Evolutionary conservation across 306 rosid genomes (phyloP).

Genomic region (Pachyrhizus erosus): DNA sequence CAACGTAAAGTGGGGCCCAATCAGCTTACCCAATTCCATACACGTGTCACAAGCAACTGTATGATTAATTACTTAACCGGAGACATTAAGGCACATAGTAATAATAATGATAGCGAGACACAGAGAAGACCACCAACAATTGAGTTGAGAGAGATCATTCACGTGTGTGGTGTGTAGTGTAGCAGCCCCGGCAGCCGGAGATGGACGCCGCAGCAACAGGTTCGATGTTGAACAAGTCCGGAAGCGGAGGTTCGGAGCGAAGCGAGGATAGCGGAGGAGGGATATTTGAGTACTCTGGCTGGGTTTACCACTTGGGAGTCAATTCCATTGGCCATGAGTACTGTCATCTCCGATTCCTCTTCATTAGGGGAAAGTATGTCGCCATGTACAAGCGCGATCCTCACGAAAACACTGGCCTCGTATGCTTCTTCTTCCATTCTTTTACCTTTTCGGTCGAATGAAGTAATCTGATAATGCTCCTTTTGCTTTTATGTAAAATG

Average conservation of each 20-base stretch:
- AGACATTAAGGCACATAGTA: background rate
- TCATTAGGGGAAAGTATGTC: slow-evolving; percentile 74
- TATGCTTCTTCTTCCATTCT: slow-evolving; percentile 39
- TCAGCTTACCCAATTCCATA: background rate
- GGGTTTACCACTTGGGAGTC: slow-evolving; percentile 87
- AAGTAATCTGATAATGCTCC: background rate
- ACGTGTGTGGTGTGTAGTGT: background rate
- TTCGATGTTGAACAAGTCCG: slow-evolving; percentile 40
- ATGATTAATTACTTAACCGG: background rate
- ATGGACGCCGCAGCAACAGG: slow-evolving; percentile 45
- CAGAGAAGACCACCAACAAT: background rate
- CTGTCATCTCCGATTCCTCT: slow-evolving; percentile 83
- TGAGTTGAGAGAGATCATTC: background rate
- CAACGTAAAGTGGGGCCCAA: background rate
- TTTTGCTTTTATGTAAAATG: background rate
- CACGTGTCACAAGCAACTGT: background rate
- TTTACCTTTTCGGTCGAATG: background rate
- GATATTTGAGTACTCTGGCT: slow-evolving; percentile 71
- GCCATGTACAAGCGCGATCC: slow-evolving; percentile 92
- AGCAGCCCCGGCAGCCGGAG: background rate
- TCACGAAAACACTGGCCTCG: slow-evolving; percentile 72
- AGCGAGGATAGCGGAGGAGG: slow-evolving; percentile 55
- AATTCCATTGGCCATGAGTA: slow-evolving; percentile 84
- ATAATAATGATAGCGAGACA: background rate
- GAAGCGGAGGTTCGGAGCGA: slow-evolving; percentile 47